Base-by-base conservation (phyloP, 2,329 filamentous ascomycete species). In the Colletotrichum horii region DNA sequence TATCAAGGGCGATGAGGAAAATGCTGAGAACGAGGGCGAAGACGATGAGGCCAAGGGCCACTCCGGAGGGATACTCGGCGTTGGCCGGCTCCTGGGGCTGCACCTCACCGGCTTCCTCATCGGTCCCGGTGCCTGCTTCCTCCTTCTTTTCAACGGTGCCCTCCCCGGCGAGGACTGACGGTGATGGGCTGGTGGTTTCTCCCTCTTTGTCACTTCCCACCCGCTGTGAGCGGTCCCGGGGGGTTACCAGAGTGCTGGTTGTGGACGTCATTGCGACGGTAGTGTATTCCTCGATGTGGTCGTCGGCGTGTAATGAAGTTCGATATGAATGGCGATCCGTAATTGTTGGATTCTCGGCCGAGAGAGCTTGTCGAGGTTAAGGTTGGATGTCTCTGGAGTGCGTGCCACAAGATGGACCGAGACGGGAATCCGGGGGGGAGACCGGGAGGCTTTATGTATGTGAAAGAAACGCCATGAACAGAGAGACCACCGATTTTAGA, bases 1-100 rank as follows among this genome's bases (percentile, higher is more conserved):
- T 86, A 58, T 89, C 88, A 14, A 90, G 83, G 65, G 87, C 84
- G 65, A 88, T 82, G n/a, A 90, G 82, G 78, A 90, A 90, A 65
- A 90, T 84, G 72, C 83, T 85, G 52, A 90, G 80, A 9, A 87
- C 82, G 9, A 90, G 80, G 24, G 88, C 87, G 30, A 88, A 72
- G 22, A 90, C 83, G 68, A 90, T 87, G 77, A 87, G 83, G 66
- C 81, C 75, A 73, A 88, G 81, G 72, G 83, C 82, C 71, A 82
- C 71, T 12, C 86, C 86, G 8, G 80, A 77, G 3, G 86, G 86
- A 70, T 88, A 88, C 11, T 85, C 84, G 68, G 79, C 79, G 14
- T 83, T 81, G 24, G 78, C 76, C n/a, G 73, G 24, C 22, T 78
- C 71, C 28, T 61, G 32, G 1, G 73, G 65, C 4, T 71, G 69